A percentile compares a stretch with the other conserved stretches of the same genome.
Conservation (phyloP, 108 stramenopile species). For the Aurantiochytrium sp. region DNA sequence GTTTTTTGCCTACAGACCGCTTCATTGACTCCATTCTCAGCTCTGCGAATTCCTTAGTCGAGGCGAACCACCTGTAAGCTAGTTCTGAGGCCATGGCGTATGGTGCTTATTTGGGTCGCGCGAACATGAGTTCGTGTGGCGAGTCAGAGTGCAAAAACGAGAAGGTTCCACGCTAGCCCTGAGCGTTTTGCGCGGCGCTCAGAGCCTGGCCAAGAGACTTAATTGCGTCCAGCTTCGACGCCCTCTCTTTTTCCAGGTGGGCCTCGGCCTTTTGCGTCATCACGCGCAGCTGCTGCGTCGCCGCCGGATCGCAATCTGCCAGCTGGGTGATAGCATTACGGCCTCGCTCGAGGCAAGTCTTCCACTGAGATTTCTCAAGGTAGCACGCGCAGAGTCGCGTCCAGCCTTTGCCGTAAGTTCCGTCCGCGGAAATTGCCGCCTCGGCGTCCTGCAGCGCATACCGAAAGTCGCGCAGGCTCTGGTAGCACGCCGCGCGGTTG, state of each 20-base stretch:
- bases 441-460: not conserved
- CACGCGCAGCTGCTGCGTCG: not conserved
- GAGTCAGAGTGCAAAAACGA: no score
- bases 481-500: constrained; percentile 3
- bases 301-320: not conserved
- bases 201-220: constrained; percentile 9
- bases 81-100: no score
- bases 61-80: no score
- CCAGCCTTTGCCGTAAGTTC: not conserved
- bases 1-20: no score
- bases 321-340: not conserved
- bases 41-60: no score
- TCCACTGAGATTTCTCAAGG: not conserved
- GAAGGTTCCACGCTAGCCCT: no score
- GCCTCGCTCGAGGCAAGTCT: not conserved
- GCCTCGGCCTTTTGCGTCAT: not conserved
- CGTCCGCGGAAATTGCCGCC: not conserved
- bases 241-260: not conserved
- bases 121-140: no score
- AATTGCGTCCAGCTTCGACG: not conserved
- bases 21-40: no score
- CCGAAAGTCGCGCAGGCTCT: not conserved
- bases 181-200: not conserved
- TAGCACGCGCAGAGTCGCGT: not conserved
- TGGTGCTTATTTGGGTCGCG: no score